Evolutionary conservation across 2,329 filamentous ascomycete species (phyloP).

Genomic region (Aspergillus floridensis): DNA sequence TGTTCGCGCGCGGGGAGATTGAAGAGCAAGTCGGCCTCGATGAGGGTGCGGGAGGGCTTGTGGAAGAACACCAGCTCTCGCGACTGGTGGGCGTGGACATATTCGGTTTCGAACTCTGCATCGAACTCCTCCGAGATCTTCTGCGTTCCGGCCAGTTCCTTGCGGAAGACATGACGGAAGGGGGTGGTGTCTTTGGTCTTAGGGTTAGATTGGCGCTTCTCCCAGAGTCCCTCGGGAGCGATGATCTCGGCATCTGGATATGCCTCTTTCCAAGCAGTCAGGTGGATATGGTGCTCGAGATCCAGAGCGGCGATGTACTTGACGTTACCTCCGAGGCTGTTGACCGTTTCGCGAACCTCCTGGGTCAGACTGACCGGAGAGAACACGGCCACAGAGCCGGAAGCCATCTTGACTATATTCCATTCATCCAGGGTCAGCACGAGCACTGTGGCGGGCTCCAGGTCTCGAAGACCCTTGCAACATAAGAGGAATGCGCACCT

Average conservation of each 20-base stretch:
- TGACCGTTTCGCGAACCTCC: constrained; percentile 62
- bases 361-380: constrained; percentile 84
- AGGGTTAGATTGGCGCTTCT: constrained; percentile 68
- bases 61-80: constrained; percentile 87
- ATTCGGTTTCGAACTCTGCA: constrained; percentile 80
- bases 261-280: constrained; percentile 77
- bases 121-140: constrained; percentile 76
- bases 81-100: constrained; percentile 74
- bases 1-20: constrained; percentile 87
- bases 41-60: constrained; percentile 72
- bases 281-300: constrained; percentile 91
- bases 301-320: constrained; percentile 86
- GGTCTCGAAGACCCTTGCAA: background rate
- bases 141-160: constrained; percentile 50
- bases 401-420: constrained; percentile 67
- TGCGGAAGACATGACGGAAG: constrained; percentile 68
- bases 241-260: constrained; percentile 78
- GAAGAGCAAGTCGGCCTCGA: constrained; percentile 89
- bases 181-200: constrained; percentile 53
- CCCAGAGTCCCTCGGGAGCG: constrained; percentile 76
- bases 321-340: constrained; percentile 66
- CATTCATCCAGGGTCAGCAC: background rate
- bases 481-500: constrained; percentile 51
- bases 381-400: constrained; percentile 80
- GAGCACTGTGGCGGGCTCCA: background rate